Percentiles rank a stretch among this genome's conserved stretches.
Conservation (phyloP, 129 eudicot genomes). For the Scalesia atractyloides region DNA sequence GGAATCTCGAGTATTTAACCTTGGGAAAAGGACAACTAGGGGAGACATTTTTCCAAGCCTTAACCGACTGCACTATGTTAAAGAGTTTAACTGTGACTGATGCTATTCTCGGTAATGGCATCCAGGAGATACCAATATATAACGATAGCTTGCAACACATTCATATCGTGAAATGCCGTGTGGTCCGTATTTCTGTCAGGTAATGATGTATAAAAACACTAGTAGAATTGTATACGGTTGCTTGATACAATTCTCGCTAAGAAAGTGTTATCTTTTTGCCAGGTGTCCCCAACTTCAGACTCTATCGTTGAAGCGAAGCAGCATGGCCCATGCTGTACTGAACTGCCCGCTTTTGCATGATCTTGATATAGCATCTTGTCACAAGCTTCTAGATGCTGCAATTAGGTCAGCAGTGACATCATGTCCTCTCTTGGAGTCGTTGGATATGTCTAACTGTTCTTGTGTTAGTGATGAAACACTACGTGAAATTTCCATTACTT, state of each 20-base stretch:
- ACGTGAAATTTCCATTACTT: conserved; percentile 65
- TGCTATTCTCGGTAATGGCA: conserved; percentile 87
- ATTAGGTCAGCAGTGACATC: conserved; percentile 83
- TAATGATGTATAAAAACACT: conserved; percentile 20
- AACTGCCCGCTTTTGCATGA: conserved; percentile 85
- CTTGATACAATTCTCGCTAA: conserved; percentile 13
- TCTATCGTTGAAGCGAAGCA: conserved; percentile 86
- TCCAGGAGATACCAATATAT: conserved; percentile 72
- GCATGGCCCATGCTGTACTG: conserved; percentile 90
- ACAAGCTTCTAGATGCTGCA: conserved; percentile 97
- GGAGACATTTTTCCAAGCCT: conserved; percentile 73
- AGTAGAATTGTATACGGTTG: neutral
- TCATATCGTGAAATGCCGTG: conserved; percentile 83
- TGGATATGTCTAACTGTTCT: conserved; percentile 95
- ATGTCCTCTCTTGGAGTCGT: conserved; percentile 79
- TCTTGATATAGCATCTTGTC: conserved; percentile 95
- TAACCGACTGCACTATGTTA: conserved; percentile 75
- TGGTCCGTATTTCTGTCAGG: conserved; percentile 89
- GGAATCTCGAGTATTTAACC: conserved; percentile 78
- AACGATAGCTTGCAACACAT: conserved; percentile 78
- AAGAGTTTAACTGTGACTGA: conserved; percentile 68
- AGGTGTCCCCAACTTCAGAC: conserved; percentile 94
- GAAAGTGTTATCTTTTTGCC: conserved; percentile 26
- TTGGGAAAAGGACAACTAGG: conserved; percentile 86
- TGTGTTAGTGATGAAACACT: conserved; percentile 91